Conservation (phyloP, 2,329 filamentous ascomycete species). For the Phyllosticta citribraziliensis region DNA sequence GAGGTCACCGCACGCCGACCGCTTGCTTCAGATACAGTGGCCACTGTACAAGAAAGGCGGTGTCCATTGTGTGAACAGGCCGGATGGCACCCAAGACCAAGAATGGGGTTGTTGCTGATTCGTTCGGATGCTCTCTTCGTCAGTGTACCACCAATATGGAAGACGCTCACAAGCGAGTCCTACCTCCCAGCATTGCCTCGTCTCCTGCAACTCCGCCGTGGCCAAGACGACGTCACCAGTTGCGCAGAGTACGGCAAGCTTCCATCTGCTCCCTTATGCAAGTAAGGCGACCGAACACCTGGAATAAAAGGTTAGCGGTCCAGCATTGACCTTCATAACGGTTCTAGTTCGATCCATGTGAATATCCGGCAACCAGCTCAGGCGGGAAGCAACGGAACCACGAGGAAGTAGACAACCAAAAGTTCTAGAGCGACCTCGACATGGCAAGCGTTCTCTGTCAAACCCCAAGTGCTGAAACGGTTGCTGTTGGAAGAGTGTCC, state of each 20-base stretch:
- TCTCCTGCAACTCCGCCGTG: neutral
- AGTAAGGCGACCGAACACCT: neutral
- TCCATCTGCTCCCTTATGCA: neutral
- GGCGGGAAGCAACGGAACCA: neutral
- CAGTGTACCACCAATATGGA: neutral
- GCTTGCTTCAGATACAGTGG: neutral
- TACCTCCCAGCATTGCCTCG: neutral
- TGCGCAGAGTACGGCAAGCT: neutral
- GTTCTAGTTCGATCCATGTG: neutral
- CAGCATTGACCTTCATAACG: neutral
- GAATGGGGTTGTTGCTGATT: neutral
- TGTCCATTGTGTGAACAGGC: neutral
- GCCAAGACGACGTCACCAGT: neutral
- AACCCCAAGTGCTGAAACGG: neutral
- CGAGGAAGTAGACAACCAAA: neutral
- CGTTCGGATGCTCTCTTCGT: neutral
- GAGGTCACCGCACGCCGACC: neutral
- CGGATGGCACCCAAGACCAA: neutral
- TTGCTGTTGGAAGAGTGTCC: neutral
- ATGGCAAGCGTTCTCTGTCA: neutral
- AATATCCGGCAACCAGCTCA: neutral
- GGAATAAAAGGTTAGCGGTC: neutral
- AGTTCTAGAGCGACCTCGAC: neutral
- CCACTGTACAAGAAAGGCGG: neutral
- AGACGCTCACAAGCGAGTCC: neutral